A percentile compares a stretch with the other conserved stretches of the same genome.
Evolutionary conservation across 2,329 filamentous ascomycete genomes (phyloP).

Genomic region (Metarhizium sp.): DNA sequence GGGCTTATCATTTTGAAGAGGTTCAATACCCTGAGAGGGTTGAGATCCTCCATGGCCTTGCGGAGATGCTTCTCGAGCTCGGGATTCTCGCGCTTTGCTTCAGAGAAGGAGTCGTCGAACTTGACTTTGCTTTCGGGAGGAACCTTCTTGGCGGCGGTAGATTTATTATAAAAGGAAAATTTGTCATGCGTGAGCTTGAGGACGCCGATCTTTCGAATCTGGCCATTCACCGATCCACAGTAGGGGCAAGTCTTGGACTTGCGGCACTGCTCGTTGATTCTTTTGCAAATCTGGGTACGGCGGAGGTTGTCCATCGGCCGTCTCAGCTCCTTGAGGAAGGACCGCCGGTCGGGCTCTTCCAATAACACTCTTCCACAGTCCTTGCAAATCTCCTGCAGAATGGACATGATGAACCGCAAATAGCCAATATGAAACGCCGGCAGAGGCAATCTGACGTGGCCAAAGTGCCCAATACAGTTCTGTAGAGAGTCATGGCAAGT

Average conservation of each 20-base stretch:
- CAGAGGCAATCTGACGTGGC: constrained; percentile 80
- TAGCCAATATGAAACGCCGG: constrained; percentile 96
- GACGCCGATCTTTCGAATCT: constrained; percentile 85
- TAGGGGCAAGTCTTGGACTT: constrained; percentile 77
- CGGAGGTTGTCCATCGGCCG: constrained; percentile 81
- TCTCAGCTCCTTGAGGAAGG: constrained; percentile 71
- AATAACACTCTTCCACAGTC: constrained; percentile 78
- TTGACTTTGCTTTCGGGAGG: constrained; percentile 71
- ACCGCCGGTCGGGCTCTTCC: constrained; percentile 66
- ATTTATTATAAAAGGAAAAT: constrained; percentile 80
- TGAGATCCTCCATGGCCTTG: constrained; percentile 90
- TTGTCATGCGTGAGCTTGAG: constrained; percentile 93
- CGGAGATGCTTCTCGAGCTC: constrained; percentile 87
- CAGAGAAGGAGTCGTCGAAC: constrained; percentile 78
- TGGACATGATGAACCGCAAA: constrained; percentile 83
- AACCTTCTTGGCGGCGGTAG: constrained; percentile 75
- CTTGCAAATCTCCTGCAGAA: constrained; percentile 94
- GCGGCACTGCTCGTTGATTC: constrained; percentile 79
- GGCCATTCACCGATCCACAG: constrained; percentile 76
- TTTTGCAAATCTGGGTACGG: constrained; percentile 75
- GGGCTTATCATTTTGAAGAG: constrained; percentile 82
- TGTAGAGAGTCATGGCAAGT: constrained; percentile 78
- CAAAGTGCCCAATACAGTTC: constrained; percentile 91
- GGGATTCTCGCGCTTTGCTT: constrained; percentile 65
- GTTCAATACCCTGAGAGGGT: constrained; percentile 79